These are phyloP conservation scores for Penicillium paneum DNA, from an alignment of 2,329 filamentous ascomycete species.

Conservation along the genomic window DNA sequence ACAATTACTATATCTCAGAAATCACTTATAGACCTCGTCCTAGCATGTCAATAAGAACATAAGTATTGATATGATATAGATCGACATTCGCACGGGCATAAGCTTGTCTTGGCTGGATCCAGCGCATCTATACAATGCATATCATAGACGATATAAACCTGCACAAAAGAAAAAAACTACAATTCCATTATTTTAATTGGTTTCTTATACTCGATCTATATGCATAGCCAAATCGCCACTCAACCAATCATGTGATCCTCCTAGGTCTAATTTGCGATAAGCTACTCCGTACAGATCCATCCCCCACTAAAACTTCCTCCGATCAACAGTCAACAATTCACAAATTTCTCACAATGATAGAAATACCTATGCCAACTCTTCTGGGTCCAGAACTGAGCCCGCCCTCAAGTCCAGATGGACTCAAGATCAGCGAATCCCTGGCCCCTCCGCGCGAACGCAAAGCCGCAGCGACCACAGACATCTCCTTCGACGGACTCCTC, in stretches of 20 bases:
- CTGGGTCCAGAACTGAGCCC: constrained; percentile 12
- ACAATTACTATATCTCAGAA: neutral
- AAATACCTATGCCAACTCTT: neutral
- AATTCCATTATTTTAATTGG: neutral
- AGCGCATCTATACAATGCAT: neutral
- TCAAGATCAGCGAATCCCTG: constrained; percentile 53
- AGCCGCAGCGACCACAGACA: constrained; percentile 48
- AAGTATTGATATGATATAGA: neutral
- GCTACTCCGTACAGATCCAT: neutral
- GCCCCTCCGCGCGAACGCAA: constrained; percentile 55
- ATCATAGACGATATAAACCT: neutral
- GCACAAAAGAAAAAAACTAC: neutral
- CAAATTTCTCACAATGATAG: constrained; percentile 10
- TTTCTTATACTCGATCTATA: neutral
- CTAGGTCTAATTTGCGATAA: constrained; percentile 5
- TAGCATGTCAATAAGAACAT: neutral
- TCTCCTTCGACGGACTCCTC: constrained; percentile 72
- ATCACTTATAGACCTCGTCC: neutral
- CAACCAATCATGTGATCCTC: constrained; percentile 8
- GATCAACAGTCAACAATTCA: neutral
- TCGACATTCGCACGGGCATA: constrained; percentile 5
- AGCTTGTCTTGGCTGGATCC: neutral
- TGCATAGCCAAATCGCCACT: neutral
- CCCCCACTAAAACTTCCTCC: constrained; percentile 4
- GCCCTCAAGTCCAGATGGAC: constrained; percentile 28